These are phyloP conservation scores for Dactylellina cionopaga DNA, from an alignment of 2,329 filamentous ascomycete genomes.

Conservation along the genomic window DNA sequence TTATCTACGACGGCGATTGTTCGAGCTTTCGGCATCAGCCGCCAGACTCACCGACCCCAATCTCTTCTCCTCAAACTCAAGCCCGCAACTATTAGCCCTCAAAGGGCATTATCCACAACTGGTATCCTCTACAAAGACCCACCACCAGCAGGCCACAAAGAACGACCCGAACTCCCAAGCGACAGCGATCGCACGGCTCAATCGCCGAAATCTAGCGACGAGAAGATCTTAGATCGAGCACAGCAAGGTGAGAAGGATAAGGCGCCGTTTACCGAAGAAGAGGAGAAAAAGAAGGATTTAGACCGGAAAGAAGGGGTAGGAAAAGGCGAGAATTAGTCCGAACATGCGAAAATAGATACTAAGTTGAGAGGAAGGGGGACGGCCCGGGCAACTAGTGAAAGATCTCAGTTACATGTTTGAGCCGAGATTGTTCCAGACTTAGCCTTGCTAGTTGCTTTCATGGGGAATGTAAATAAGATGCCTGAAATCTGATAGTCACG, in stretches of 20 bases:
- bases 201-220: conserved; percentile 42
- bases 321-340: conserved; percentile 2
- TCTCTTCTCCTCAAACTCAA: background rate
- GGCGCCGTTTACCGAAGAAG: conserved; percentile 34
- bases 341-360: background rate
- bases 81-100: conserved; percentile 2
- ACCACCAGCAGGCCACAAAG: conserved; percentile 3
- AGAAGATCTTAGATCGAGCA: conserved; percentile 43
- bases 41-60: background rate
- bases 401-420: background rate
- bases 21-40: too few relatives aligned
- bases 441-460: too few relatives aligned
- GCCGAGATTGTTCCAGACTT: background rate
- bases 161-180: conserved; percentile 27
- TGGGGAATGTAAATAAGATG: too few relatives aligned
- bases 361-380: background rate
- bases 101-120: conserved; percentile 19
- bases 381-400: background rate
- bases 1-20: too few relatives aligned
- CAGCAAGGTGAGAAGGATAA: conserved; percentile 35
- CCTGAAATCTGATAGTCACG: background rate
- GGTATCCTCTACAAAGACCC: background rate
- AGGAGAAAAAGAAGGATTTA: conserved; percentile 24
- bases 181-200: conserved; percentile 17
- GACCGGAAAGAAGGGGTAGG: conserved; percentile 23